These are phyloP conservation scores for Verticillium zaregamsianum DNA, from an alignment of 2,329 filamentous ascomycete species.

Conservation along the genomic window DNA sequence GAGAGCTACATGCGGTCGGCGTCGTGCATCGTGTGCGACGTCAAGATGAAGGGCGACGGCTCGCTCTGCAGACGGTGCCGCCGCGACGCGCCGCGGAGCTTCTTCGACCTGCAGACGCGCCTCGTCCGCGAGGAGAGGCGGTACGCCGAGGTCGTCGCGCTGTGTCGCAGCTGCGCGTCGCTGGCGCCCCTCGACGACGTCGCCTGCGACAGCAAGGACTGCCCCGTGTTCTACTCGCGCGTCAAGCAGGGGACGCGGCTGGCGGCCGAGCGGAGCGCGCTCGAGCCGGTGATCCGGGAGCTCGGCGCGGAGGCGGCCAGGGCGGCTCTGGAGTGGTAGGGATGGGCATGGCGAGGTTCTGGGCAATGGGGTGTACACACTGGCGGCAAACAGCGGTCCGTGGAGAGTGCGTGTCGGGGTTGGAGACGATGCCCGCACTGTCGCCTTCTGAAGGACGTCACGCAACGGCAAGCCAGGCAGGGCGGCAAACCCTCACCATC, in stretches of 20 bases:
- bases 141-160: conserved; percentile 57
- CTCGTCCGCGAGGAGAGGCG: conserved; percentile 61
- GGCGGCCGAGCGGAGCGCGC: conserved; percentile 30
- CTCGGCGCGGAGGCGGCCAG: conserved; percentile 22
- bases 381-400: no score
- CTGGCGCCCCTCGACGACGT: conserved; percentile 71
- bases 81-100: conserved; percentile 49
- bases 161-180: conserved; percentile 79
- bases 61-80: conserved; percentile 57
- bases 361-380: no score
- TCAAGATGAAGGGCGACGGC: conserved; percentile 37
- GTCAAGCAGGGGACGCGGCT: conserved; percentile 55
- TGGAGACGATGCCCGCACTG: no score
- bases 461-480: no score
- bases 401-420: no score
- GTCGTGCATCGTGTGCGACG: conserved; percentile 72
- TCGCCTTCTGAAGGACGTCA: no score
- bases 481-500: no score
- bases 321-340: conserved; percentile 30
- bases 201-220: conserved; percentile 86
- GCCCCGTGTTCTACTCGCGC: conserved; percentile 83
- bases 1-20: conserved; percentile 87
- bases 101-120: conserved; percentile 59
- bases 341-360: neutral
- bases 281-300: conserved; percentile 26